These are phyloP conservation scores for Coffea humblotiana DNA, from an alignment of 305 asterid genomes.

Conservation along the genomic window DNA sequence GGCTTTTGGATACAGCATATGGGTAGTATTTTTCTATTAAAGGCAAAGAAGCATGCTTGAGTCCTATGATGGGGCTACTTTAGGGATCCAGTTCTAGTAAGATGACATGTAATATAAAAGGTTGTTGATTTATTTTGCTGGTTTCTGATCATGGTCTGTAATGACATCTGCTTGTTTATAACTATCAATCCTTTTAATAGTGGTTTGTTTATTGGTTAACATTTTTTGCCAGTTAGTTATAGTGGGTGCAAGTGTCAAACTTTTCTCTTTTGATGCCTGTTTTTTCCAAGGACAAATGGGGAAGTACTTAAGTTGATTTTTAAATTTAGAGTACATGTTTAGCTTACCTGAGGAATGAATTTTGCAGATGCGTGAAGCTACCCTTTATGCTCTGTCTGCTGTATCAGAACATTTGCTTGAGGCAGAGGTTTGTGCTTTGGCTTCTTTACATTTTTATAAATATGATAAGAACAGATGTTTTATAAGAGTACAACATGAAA, in stretches of 20 bases:
- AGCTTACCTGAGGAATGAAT: constrained; percentile 9
- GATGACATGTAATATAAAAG: not conserved
- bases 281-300: not conserved
- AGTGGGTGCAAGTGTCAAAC: not conserved
- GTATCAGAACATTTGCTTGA: constrained; percentile 84
- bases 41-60: not conserved
- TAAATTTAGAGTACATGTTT: not conserved
- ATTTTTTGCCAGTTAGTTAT: not conserved
- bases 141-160: not conserved
- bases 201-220: not conserved
- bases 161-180: not conserved
- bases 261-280: not conserved
- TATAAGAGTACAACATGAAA: not conserved
- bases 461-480: not conserved
- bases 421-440: constrained; percentile 58
- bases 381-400: constrained; percentile 81
- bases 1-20: not conserved
- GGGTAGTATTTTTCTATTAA: not conserved
- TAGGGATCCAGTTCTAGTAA: not conserved
- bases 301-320: not conserved
- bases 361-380: constrained; percentile 90
- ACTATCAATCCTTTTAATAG: not conserved
- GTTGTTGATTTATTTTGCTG: not conserved
- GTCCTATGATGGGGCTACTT: not conserved
- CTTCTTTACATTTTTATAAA: not conserved